Evolutionary conservation across 2,329 filamentous ascomycete species (phyloP), one percentile per base, ranked within the genome.

Genomic region (Ascochyta rabiei): DNA sequence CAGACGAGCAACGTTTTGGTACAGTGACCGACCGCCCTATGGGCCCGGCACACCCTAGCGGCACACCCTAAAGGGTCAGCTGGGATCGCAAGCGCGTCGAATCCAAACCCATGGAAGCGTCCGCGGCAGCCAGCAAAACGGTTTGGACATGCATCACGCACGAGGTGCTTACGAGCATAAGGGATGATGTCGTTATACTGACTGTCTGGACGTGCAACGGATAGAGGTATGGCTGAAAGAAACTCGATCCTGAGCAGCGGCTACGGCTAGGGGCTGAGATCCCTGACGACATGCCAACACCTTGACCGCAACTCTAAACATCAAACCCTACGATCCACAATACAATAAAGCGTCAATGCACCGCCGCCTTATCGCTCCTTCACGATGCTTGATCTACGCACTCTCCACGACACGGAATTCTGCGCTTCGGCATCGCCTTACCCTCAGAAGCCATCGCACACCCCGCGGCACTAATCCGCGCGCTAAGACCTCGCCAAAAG

Each of bases 381-480:
- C 38, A 23, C 30, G 13, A 26, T 21, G 12, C 1, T n/a, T 16
- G 2, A 13, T 6, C 15, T 10, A 16, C 38, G 23, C 19, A 6
- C 10, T 9, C 13, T 4, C 21, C 21, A 31, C 4, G 2, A 24
- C 15, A 28, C 38, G 6, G 15, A n/a, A 26, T 33, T n/a, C 4
- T 15, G 23, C 39, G 23, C 52, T 46, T 47, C 46, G 52, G 46
- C 46, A 50, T 55, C 52, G 46, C 52, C 52, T 46, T 50, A 31
- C 23, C 38, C 41, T 41, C 35, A 26, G n/a, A 55, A 50, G 52
- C 52, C 46, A 46, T 55, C 52, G 52, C 47, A 42, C 52, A 55
- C 52, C 52, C 46, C 52, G 46, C 52, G 42, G 31, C 37, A 16
- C 46, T 47, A 55, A 37, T 10, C 2, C 8, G 13, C 16, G 24